A percentile compares a stretch with the other conserved stretches of the same genome.
phyloP scores from a whole-genome alignment of 148 eudicot species.

The Nepenthes mirabilis region DNA sequence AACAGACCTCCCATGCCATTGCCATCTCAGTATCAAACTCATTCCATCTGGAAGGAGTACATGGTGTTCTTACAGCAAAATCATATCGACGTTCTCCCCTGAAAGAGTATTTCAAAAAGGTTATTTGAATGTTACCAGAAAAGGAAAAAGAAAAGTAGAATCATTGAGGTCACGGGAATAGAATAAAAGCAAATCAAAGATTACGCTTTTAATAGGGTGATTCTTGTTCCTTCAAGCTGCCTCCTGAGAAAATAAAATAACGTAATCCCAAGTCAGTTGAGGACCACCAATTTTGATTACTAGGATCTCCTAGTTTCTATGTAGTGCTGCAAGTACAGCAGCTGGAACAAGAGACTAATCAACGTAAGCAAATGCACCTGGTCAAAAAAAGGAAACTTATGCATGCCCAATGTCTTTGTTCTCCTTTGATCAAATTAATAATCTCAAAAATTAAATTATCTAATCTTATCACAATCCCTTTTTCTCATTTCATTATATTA shows the following conservation, averaged over 20 bases:
- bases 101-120: conserved; percentile 12
- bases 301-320: background rate
- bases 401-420: no score
- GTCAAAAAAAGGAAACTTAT: no score
- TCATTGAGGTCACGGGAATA: background rate
- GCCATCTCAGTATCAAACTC: conserved; percentile 89
- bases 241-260: conserved; percentile 37
- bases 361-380: background rate
- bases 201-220: conserved; percentile 69
- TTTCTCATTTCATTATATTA: no score
- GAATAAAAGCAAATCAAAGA: conserved; percentile 4
- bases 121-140: background rate
- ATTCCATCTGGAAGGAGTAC: conserved; percentile 89
- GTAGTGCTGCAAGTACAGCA: background rate
- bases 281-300: background rate
- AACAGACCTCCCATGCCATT: conserved; percentile 79
- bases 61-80: conserved; percentile 85
- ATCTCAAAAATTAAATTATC: no score
- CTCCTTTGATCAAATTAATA: no score
- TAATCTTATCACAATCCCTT: no score
- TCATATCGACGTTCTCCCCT: conserved; percentile 83
- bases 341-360: background rate
- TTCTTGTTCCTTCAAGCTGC: conserved; percentile 92
- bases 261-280: conserved; percentile 9
- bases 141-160: conserved; percentile 1